Evolutionary conservation across 1,139 yeast species (phyloP).

Genomic region (Yarrowia galli): DNA sequence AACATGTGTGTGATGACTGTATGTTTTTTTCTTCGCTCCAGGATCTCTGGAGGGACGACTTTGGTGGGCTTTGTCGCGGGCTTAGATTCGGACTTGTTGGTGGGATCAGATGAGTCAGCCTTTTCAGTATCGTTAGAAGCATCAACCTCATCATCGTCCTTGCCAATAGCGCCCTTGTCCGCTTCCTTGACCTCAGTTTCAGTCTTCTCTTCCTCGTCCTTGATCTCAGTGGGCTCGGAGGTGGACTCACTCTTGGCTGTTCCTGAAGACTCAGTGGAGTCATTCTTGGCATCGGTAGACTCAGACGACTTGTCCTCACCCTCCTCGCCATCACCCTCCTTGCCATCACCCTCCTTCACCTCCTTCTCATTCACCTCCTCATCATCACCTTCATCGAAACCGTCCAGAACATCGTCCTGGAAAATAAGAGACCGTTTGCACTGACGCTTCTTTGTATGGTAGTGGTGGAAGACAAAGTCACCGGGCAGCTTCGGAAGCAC

Average conservation of each 20-base stretch:
- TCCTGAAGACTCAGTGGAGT: too few relatives aligned
- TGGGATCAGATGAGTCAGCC: not conserved
- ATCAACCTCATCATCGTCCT: too few relatives aligned
- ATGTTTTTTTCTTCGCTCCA: constrained; percentile 41
- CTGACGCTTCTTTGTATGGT: constrained; percentile 43
- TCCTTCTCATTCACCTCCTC: not conserved
- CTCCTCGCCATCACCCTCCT: not conserved
- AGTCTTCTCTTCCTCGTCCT: not conserved
- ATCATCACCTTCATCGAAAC: constrained; percentile 15
- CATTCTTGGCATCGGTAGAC: not conserved
- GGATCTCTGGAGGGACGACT: constrained; percentile 1
- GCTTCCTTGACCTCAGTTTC: not conserved
- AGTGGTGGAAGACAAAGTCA: constrained; percentile 40
- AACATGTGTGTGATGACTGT: constrained; percentile 65
- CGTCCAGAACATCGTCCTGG: constrained; percentile 34
- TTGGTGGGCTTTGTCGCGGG: not conserved
- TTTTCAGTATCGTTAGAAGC: too few relatives aligned
- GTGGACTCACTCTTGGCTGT: not conserved
- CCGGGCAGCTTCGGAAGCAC: constrained; percentile 30
- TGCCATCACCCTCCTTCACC: not conserved
- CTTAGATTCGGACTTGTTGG: too few relatives aligned
- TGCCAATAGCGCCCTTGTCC: not conserved
- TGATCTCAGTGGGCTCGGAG: not conserved
- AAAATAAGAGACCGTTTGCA: constrained; percentile 42
- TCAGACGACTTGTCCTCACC: not conserved